These are phyloP conservation scores for Planoprotostelium fungivorum DNA, from an alignment of 78 protist species.

Conservation along the genomic window DNA sequence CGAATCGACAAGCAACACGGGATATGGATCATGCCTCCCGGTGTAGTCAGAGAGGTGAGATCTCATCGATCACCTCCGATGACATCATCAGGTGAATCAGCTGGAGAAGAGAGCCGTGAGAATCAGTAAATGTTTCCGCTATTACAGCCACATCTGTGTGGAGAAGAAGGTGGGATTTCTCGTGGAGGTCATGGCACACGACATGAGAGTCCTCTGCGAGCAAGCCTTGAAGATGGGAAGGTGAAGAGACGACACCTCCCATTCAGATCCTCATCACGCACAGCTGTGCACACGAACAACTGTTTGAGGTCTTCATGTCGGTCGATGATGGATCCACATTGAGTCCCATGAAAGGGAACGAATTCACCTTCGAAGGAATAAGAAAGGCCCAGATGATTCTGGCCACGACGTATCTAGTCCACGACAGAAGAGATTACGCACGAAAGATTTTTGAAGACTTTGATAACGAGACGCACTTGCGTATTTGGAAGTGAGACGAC, in stretches of 20 bases:
- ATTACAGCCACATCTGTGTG: slow-evolving; percentile 1
- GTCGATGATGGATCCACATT: not conserved
- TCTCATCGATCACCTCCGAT: not conserved
- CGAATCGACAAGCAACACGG: not conserved
- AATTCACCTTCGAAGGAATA: not conserved
- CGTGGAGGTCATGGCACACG: slow-evolving; percentile 10
- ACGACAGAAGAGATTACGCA: not conserved
- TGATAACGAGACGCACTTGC: not conserved
- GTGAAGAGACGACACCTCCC: not conserved
- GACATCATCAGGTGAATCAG: not conserved
- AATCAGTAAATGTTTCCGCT: not conserved
- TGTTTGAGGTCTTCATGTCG: slow-evolving; percentile 3
- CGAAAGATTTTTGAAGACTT: not conserved
- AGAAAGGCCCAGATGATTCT: slow-evolving; percentile 18
- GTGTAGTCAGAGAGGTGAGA: not conserved
- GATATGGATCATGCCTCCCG: not conserved
- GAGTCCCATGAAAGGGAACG: not conserved
- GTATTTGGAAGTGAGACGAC: not conserved
- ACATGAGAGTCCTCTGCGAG: slow-evolving; percentile 9
- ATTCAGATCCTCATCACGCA: not conserved
- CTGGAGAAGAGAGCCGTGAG: slow-evolving; percentile 2
- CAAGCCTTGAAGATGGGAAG: not conserved
- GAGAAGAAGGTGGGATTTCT: not conserved
- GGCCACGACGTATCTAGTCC: not conserved
- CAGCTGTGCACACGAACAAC: slow-evolving; percentile 13